Evolutionary conservation across 1,139 yeast genomes (phyloP), one percentile per base, ranked within the genome.

Genomic region (Candida sanyaensis): DNA sequence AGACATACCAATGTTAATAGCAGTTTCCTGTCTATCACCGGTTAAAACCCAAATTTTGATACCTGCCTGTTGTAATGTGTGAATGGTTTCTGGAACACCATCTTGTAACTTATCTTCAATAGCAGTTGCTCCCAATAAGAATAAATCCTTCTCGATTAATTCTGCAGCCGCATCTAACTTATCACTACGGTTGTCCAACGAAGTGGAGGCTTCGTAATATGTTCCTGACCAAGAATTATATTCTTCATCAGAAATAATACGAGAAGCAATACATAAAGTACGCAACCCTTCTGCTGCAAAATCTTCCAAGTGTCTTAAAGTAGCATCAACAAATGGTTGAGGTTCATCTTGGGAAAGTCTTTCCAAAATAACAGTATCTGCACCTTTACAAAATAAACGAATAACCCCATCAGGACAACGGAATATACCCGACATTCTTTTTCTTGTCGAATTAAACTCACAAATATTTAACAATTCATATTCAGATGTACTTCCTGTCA

Each of bases 21-120:
- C 99, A n/a, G 99, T 95, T 67, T 95, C 99, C 65, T 93, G 99
- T 62, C 97, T 81, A 64, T 95, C 99, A 57, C 99, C 99, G 8
- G 99, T 95, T 49, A 95, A 75, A 30, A 95, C 97, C 99, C 99
- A 95, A 23, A 95, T 81, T 64, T 91, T 93, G 57, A 95, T 91
- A 12, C 98, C 98, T 0, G 99, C 99, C 49, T 88, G 89, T 65
- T 93, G 99, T 50, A 95, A 75, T 4, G 96, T 88, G 55, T 89
- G 93, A 50, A 95, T 95, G 1, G 99, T 91, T 57, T 95, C 99
- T 1, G 99, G 98, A 11, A 95, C 99, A 34, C 97, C 99, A 51
- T 93, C 99, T 69, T 95, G 99, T 47, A 95, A 75, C 62, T 93
- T 92, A 65, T 95, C 99, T 65, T 95, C 99, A 64, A 95, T 93